Evolutionary conservation across 73 alveolate genomes (phyloP).

Genomic region (Paramecium primaurelia): DNA sequence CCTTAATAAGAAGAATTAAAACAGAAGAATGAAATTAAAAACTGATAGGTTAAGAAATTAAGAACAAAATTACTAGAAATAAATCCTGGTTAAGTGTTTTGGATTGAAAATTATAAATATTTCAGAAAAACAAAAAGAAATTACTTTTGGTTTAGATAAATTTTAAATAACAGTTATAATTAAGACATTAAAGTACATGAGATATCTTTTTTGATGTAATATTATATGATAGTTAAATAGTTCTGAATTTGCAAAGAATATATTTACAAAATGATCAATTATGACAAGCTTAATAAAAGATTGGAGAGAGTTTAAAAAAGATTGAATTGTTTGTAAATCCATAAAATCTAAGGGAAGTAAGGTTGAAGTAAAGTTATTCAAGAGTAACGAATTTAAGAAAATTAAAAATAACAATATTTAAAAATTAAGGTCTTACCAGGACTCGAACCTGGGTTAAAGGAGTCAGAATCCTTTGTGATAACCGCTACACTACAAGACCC

Average conservation of each 20-base stretch:
- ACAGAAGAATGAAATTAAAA: slow-evolving; percentile 54
- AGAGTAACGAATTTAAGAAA: not conserved
- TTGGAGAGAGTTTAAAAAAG: slow-evolving; percentile 60
- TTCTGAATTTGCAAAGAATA: slow-evolving; percentile 58
- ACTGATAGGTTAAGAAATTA: slow-evolving; percentile 22
- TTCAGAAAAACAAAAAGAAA: slow-evolving; percentile 72
- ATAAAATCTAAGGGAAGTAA: not conserved
- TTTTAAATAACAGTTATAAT: slow-evolving; percentile 52
- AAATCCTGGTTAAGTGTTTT: slow-evolving; percentile 53
- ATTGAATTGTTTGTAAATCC: slow-evolving; percentile 63
- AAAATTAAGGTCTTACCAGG: slow-evolving; percentile 81
- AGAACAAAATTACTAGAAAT: slow-evolving; percentile 29
- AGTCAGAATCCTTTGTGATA: slow-evolving; percentile 86
- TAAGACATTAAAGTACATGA: slow-evolving; percentile 77
- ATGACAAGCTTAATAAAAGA: slow-evolving; percentile 65
- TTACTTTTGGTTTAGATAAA: slow-evolving; percentile 70
- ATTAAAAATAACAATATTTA: not conserved
- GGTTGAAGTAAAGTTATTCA: slow-evolving; percentile 40
- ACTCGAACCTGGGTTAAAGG: slow-evolving; percentile 87
- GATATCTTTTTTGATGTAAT: slow-evolving; percentile 72
- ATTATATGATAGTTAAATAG: slow-evolving; percentile 47
- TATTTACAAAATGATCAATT: slow-evolving; percentile 68
- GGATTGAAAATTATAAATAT: slow-evolving; percentile 58
- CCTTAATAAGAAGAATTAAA: slow-evolving; percentile 58
- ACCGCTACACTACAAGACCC: slow-evolving; percentile 87